Conservation (phyloP, 192 early-diverging fungal genomes). For the Rhizophagus sp. region DNA sequence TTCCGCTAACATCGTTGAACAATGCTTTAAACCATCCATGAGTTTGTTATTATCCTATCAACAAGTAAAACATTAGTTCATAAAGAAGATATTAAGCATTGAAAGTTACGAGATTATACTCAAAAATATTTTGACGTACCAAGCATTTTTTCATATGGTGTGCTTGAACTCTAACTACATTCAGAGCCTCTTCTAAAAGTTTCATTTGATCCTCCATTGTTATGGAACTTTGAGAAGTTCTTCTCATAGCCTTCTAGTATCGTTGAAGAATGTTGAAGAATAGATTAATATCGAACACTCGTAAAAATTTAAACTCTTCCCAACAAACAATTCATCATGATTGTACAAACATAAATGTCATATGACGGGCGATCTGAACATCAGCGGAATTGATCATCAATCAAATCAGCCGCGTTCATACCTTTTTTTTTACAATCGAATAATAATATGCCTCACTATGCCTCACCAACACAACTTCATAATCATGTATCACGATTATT, state of each 20-base stretch:
- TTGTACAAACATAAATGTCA: no score
- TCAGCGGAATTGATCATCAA: not conserved
- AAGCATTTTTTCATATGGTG: constrained; percentile 95
- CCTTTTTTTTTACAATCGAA: not conserved
- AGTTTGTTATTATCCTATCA: constrained; percentile 82
- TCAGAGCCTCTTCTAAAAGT: constrained; percentile 89
- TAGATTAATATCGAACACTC: no score
- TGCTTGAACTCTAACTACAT: constrained; percentile 91
- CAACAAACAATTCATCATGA: no score
- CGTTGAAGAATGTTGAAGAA: no score
- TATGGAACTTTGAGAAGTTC: constrained; percentile 30
- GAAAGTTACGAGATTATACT: not conserved
- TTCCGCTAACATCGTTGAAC: constrained; percentile 97
- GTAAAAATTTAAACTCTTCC: no score
- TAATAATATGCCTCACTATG: not conserved
- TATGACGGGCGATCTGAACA: no score
- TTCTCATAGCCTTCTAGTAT: not conserved
- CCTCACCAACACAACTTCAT: constrained; percentile 47
- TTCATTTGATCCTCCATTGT: constrained; percentile 84
- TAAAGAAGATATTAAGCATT: not conserved
- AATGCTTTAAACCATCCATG: constrained; percentile 98
- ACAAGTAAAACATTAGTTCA: not conserved
- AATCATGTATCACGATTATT: constrained; percentile 54
- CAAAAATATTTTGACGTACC: constrained; percentile 48
- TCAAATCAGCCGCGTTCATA: not conserved